These are phyloP conservation scores for Penicillium oxalicum DNA, from an alignment of 2,329 filamentous ascomycete species.

Conservation along the genomic window DNA sequence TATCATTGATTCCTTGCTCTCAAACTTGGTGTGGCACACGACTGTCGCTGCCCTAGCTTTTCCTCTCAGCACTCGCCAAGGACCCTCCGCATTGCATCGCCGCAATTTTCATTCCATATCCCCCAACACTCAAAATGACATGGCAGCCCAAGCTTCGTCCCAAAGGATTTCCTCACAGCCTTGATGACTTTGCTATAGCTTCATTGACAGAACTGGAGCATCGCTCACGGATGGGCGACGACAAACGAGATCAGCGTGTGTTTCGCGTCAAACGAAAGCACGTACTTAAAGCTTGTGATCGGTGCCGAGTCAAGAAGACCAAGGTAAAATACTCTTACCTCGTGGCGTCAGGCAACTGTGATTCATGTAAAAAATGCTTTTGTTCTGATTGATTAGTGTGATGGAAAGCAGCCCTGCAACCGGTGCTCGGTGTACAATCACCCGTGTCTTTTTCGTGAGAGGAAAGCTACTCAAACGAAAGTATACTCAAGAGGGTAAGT, in stretches of 20 bases:
- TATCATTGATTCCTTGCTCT: conserved; percentile 2
- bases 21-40: not conserved
- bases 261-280: conserved; percentile 42
- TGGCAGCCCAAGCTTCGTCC: conserved; percentile 36
- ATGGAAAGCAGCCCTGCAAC: conserved; percentile 42
- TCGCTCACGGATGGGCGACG: conserved; percentile 25
- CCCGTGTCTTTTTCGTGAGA: conserved; percentile 40
- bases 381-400: conserved; percentile 29
- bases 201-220: conserved; percentile 28
- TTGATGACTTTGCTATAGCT: conserved; percentile 30
- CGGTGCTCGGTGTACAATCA: conserved; percentile 41
- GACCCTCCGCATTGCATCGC: not conserved
- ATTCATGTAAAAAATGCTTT: not conserved
- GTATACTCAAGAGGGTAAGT: conserved; percentile 41
- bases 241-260: conserved; percentile 35
- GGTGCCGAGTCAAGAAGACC: conserved; percentile 43
- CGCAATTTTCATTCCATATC: not conserved
- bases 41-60: not conserved
- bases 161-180: conserved; percentile 34
- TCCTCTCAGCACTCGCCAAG: not conserved
- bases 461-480: conserved; percentile 41
- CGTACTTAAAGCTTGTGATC: conserved; percentile 42
- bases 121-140: conserved; percentile 31
- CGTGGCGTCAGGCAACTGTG: too few species aligned
- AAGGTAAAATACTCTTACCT: conserved; percentile 29